Evolutionary conservation across 768 basidiomycete genomes (phyloP).

Genomic region (Podaxis carcinomalis): DNA sequence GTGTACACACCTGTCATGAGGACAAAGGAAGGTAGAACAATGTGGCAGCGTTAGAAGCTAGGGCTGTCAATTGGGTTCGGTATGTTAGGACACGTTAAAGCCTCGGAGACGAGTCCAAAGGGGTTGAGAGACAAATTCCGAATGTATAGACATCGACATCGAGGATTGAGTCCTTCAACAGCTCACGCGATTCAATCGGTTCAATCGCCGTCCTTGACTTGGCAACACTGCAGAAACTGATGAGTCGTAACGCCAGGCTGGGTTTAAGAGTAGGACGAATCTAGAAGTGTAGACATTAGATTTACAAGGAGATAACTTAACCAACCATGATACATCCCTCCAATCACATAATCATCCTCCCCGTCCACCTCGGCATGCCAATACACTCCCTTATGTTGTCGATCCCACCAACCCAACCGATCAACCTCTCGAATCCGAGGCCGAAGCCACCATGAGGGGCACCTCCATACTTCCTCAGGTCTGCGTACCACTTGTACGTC

Average conservation of each 20-base stretch:
- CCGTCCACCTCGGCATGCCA: constrained; percentile 87
- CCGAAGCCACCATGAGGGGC: constrained; percentile 96
- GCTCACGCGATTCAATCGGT: neutral
- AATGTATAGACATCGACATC: no score
- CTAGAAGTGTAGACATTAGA: neutral
- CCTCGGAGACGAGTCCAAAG: no score
- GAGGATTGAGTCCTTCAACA: no score
- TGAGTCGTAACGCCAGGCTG: neutral
- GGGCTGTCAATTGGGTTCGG: no score
- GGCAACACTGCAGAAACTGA: neutral
- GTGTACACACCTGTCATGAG: no score
- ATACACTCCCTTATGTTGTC: constrained; percentile 93
- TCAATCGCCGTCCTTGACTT: neutral
- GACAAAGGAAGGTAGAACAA: no score
- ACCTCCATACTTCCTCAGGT: constrained; percentile 79
- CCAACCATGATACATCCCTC: neutral
- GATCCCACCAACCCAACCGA: constrained; percentile 83
- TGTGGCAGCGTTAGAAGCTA: no score
- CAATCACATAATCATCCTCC: constrained; percentile 62
- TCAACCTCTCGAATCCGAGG: constrained; percentile 88
- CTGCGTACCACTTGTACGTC: constrained; percentile 68
- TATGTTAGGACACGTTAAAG: no score
- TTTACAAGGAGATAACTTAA: neutral
- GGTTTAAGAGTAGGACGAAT: neutral
- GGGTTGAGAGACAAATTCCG: no score